Base-by-base conservation (phyloP, 176 grass and related monocot genomes). In the Carex kokanica region DNA sequence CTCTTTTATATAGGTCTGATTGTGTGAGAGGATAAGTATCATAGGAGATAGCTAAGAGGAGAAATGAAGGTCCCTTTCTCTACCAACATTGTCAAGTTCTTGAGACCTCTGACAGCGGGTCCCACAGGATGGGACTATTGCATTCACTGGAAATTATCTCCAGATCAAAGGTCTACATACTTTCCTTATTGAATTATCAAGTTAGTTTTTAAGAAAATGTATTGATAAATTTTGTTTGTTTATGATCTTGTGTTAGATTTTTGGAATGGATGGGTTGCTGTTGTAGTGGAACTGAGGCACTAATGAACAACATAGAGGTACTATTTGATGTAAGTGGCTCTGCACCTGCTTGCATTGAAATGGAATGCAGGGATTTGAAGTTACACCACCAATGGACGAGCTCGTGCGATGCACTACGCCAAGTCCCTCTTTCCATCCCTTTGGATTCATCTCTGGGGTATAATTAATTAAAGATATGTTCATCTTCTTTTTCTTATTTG, bases 231-330 rank as follows among this genome's bases (percentile, higher is more conserved):
- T 11, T 49, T 49, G 20, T 74, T 2, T 17, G 8, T 71, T 15
- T 5, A 10, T 31, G 59, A 43, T 54, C 57, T 86, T 14, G 32
- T 54, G 9, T 24, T 65, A 97, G 94, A 68, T 97, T 90, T 81
- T 86, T 91, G 87, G 91, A 91, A 82, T 91, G 90, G 94, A 67
- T 84, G 52, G 91, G 91, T 13, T 93, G 92, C 75, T 97, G 91
- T 78, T 97, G 91, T 79, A 78, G 73, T 34, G 86, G 89, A 86
- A 66, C 84, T 58, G 87, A 91, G 71, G 64, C 84, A 0, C 60
- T 84, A 67, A 77, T 77, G 73, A 77, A 31, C 47, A 77, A 77
- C 73, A 55, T 77, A 77, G 73, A 77, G 49, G 73, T 25, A 63
- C 55, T 87, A 10, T 79, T 79, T 64, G 73, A 86, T 70, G 63